Evolutionary conservation across 2,329 filamentous ascomycete species (phyloP).

Genomic region (Drechslerella stenobrocha): DNA sequence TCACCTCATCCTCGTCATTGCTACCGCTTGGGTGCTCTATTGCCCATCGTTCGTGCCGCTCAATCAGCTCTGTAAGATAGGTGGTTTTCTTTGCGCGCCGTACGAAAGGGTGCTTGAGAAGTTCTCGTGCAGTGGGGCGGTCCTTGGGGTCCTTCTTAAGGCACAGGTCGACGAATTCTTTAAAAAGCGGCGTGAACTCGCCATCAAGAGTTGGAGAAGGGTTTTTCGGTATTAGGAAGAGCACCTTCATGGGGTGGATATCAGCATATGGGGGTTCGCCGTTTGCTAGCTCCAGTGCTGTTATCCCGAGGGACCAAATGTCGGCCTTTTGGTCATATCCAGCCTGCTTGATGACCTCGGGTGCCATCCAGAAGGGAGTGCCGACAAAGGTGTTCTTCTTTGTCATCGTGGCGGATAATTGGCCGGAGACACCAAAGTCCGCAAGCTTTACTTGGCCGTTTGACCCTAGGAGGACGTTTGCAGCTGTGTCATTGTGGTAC

Average conservation of each 20-base stretch:
- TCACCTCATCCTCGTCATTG: slow-evolving; percentile 65
- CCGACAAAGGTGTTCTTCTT: slow-evolving; percentile 92
- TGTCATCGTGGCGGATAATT: slow-evolving; percentile 87
- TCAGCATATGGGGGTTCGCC: slow-evolving; percentile 84
- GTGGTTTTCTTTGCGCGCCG: slow-evolving; percentile 89
- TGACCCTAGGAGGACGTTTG: slow-evolving; percentile 91
- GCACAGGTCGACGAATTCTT: slow-evolving; percentile 81
- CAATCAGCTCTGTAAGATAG: slow-evolving; percentile 95
- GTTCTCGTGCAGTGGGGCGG: slow-evolving; percentile 79
- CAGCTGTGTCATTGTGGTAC: slow-evolving; percentile 65
- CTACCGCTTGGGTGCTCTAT: slow-evolving; percentile 70
- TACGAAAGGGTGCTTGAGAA: slow-evolving; percentile 88
- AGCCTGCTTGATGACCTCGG: slow-evolving; percentile 68
- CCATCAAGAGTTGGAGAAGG: slow-evolving; percentile 62
- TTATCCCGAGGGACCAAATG: slow-evolving; percentile 91
- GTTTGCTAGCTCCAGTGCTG: slow-evolving; percentile 83
- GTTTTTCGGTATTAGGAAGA: slow-evolving; percentile 90
- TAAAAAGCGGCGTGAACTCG: slow-evolving; percentile 79
- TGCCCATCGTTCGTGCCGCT: slow-evolving; percentile 84
- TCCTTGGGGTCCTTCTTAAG: slow-evolving; percentile 86
- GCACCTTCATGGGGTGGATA: slow-evolving; percentile 90
- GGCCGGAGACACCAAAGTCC: slow-evolving; percentile 90
- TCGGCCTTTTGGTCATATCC: slow-evolving; percentile 86
- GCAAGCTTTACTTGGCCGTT: slow-evolving; percentile 98
- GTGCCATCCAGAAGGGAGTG: slow-evolving; percentile 97